A percentile compares a stretch with the other conserved stretches of the same genome.
These are phyloP conservation scores for Hypoxylon sp. DNA, from an alignment of 2,329 filamentous ascomycete genomes.

Conservation along the genomic window DNA sequence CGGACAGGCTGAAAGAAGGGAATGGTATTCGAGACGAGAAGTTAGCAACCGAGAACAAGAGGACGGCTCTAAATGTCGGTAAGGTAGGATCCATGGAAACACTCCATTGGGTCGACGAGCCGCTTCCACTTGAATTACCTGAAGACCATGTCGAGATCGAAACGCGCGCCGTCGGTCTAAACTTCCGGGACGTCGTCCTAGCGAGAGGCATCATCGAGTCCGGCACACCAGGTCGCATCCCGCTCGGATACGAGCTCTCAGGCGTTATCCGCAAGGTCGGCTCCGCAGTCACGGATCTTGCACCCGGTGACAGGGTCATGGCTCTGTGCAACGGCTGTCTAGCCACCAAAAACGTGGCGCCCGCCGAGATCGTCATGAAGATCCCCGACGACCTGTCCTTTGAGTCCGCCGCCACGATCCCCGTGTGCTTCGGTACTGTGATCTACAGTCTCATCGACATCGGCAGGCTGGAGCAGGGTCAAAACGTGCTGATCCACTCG, in stretches of 20 bases:
- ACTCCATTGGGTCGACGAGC: conserved; percentile 41
- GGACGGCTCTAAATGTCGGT: conserved; percentile 33
- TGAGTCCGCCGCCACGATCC: conserved; percentile 38
- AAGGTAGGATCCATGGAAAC: conserved; percentile 41
- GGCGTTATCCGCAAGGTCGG: conserved; percentile 35
- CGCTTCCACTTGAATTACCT: conserved; percentile 7
- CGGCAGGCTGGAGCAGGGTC: conserved; percentile 30
- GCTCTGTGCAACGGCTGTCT: conserved; percentile 37
- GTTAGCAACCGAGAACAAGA: conserved; percentile 23
- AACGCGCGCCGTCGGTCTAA: conserved; percentile 38
- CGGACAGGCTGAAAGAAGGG: conserved; percentile 41
- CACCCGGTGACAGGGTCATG: conserved; percentile 38
- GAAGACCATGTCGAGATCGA: conserved; percentile 39
- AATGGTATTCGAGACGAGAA: background rate
- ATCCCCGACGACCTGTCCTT: conserved; percentile 39
- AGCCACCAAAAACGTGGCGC: conserved; percentile 26
- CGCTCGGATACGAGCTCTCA: conserved; percentile 36
- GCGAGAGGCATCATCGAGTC: conserved; percentile 35
- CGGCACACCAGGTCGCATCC: conserved; percentile 43
- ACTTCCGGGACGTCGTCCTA: conserved; percentile 42
- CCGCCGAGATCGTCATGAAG: conserved; percentile 33
- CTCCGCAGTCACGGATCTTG: conserved; percentile 28
- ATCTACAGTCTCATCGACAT: conserved; percentile 40
- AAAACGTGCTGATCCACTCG: conserved; percentile 44
- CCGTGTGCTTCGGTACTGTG: conserved; percentile 41